Base-by-base conservation (phyloP, 257 asterid genomes). In the Nicotiana noctiflora region DNA sequence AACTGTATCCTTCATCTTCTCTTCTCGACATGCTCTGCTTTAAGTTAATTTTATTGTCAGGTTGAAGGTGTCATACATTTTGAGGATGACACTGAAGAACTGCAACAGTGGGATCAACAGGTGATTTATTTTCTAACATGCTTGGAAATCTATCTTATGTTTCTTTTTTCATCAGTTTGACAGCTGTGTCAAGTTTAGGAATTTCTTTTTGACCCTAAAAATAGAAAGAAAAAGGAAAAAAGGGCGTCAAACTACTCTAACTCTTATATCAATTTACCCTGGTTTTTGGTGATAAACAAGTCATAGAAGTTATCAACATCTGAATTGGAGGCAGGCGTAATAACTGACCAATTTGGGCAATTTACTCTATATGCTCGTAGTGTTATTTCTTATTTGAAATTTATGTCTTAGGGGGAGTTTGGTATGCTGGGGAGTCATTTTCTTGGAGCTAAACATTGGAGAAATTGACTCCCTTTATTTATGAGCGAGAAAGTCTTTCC, bases 51-150 rank as follows among this genome's bases (percentile, higher is more conserved):
- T 74, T 7, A 23, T 49, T 78, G 79, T 64, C 89, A 93, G 98
- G 98, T 95, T 77, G 99, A 95, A 84, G 93, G 97, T 56, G 93
- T 95, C 56, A 96, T 96, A 83, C 99, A 96, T 89, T 96, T 94
- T 80, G 99, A 94, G 87, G 98, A 96, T 83, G 99, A 96, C 87
- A 91, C 97, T 0, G 95, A 90, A 84, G 99, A 94, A 82, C 84
- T 94, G 88, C 99, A 91, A 83, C 98, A 90, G 82, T 96, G 99
- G 99, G 99, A 96, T 91, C 97, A 93, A 83, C 98, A 93, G 98
- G 99, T 95, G 87, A 68, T 61, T 9, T 74, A 7, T 8, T 74
- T 74, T 46, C 61, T 74, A 74, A 74, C 21, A 8, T 68, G 57
- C 57, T 68, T 44, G 77, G 56, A 40, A 61, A 40, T 68, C 56